Evolutionary conservation across 306 rosid species (phyloP).

Genomic region (Senna tora): DNA sequence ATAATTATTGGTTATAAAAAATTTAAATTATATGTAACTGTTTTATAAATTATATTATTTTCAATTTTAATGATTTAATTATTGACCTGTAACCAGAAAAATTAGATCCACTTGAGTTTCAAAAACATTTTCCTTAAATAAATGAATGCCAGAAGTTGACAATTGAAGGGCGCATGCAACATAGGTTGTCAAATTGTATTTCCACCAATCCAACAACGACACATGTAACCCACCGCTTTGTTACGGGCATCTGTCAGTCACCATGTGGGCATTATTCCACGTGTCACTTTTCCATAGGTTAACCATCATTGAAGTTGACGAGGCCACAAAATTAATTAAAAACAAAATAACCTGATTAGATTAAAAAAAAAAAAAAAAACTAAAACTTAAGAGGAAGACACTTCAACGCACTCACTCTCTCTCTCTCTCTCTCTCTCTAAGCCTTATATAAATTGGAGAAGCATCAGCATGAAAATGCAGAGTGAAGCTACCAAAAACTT

Average conservation of each 20-base stretch:
- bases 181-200: background rate
- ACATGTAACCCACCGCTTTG: background rate
- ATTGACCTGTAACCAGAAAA: too few relatives aligned
- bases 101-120: too few relatives aligned
- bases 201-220: background rate
- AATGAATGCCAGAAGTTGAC: background rate
- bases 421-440: too few relatives aligned
- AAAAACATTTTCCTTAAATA: too few relatives aligned
- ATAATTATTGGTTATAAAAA: too few relatives aligned
- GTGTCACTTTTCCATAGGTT: slow-evolving; percentile 27
- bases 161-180: background rate
- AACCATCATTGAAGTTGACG: slow-evolving; percentile 45
- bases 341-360: slow-evolving; percentile 27
- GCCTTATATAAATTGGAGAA: slow-evolving; percentile 42
- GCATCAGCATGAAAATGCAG: slow-evolving; percentile 16
- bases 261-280: background rate
- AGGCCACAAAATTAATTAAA: slow-evolving; percentile 30
- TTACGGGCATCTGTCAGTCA: background rate
- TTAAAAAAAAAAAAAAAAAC: background rate
- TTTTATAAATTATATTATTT: too few relatives aligned
- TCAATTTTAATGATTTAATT: too few relatives aligned
- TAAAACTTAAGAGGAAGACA: too few relatives aligned
- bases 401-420: too few relatives aligned
- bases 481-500: background rate
- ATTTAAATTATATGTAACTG: too few relatives aligned